Evolutionary conservation across 1,284 basidiomycete species (phyloP), one percentile per base, ranked within the genome.

Genomic region (Fistulinella staudtii): DNA sequence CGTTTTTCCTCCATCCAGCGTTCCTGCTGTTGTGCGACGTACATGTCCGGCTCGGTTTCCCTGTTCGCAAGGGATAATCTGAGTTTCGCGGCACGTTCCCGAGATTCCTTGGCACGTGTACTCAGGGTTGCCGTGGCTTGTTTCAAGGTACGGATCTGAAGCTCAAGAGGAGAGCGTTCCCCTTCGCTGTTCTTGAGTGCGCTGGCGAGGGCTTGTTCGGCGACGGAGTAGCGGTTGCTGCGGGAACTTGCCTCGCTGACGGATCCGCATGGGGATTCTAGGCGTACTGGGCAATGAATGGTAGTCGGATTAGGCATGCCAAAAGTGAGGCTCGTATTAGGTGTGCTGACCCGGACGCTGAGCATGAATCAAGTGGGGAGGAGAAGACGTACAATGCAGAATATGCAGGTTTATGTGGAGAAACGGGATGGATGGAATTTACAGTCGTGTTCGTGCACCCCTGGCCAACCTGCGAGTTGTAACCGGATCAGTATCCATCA

Each of bases 1-100:
- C 71, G 65, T 46, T 66, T 71, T 50, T 80, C 77, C 45, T 72
- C 71, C 59, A 71, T 65, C 76, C 76, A 77, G 21, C 72, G 69
- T 46, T 76, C 69, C 4, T 65, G 67, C 47, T 76, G 71, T 33
- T 75, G 55, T 10, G 63, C 46, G 36, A 60, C 53, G 46, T 68
- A 69, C 20, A 55, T 50, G 8, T 51, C 56, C 1, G 70, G 70
- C 5, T 74, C 67, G 11, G 63, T 43, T 39, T 60, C 58, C 30
- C 66, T 64, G 39, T 70, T 62, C 10, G 56, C 54, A 7, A 81
- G 65, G 31, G 65, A 53, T 11, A 51, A 53, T 14, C 71, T 70
- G 30, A 79, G 59, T 46, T 65, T 68, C 22, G 61, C 64, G 4
- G 67, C 66, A 42, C 68, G 68, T 39, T 71, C 65, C 41, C 67